Conservation (phyloP, 2,329 filamentous ascomycete species). For the Sordariomycetes sp. region DNA sequence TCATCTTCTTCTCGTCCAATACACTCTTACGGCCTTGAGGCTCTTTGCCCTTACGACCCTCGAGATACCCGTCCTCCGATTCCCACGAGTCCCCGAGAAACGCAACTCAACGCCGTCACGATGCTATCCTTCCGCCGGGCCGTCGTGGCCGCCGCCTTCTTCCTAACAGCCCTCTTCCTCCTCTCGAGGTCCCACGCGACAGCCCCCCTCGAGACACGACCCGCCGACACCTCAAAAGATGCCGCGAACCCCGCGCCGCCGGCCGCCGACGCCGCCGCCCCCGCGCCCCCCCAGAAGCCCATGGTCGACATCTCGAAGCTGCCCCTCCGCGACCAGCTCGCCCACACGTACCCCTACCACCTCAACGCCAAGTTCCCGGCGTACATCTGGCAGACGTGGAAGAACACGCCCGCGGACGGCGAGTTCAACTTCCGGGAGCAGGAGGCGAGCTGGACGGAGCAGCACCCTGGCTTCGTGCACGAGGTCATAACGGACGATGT, state of each 20-base stretch:
- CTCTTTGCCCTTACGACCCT: background rate
- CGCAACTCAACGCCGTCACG: background rate
- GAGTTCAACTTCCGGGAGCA: slow-evolving; percentile 71
- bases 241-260: slow-evolving; percentile 9
- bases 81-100: background rate
- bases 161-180: slow-evolving; percentile 58
- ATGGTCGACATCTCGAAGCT: slow-evolving; percentile 59
- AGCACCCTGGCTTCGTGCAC: slow-evolving; percentile 86
- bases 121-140: slow-evolving; percentile 76
- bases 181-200: slow-evolving; percentile 45
- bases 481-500: slow-evolving; percentile 92
- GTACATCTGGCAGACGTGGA: slow-evolving; percentile 99
- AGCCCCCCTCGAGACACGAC: slow-evolving; percentile 16
- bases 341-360: slow-evolving; percentile 91
- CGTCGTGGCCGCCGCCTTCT: slow-evolving; percentile 54
- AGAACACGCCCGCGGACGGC: slow-evolving; percentile 63
- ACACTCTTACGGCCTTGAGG: background rate
- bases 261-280: slow-evolving; percentile 7
- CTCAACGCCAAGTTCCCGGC: slow-evolving; percentile 80
- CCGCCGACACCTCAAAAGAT: slow-evolving; percentile 17
- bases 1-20: too few relatives aligned
- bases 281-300: slow-evolving; percentile 35
- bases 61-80: background rate
- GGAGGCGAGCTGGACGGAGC: slow-evolving; percentile 79
- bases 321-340: slow-evolving; percentile 67